A percentile compares a stretch with the other conserved stretches of the same genome.
Conservation (phyloP, 2,329 filamentous ascomycete species). For the Myrmaecium sp. region DNA sequence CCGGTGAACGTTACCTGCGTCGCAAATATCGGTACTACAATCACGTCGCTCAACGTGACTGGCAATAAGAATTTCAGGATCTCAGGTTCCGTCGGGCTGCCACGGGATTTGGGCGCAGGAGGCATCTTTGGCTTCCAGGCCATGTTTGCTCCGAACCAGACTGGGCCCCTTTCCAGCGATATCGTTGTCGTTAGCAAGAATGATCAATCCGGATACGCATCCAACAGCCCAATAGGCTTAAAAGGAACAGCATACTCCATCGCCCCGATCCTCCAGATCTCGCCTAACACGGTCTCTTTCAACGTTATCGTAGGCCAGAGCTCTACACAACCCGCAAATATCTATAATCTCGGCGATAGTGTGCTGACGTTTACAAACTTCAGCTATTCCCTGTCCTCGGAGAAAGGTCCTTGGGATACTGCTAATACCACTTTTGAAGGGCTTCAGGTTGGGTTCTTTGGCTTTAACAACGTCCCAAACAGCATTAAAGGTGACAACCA, state of each 20-base stretch:
- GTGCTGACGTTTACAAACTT: slow-evolving; percentile 28
- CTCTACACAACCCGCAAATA: slow-evolving; percentile 25
- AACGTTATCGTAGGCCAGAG: slow-evolving; percentile 28
- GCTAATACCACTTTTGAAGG: slow-evolving; percentile 19
- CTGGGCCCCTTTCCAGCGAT: slow-evolving; percentile 33
- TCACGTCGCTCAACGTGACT: slow-evolving; percentile 25
- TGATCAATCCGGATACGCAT: slow-evolving; percentile 27
- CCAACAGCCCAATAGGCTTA: slow-evolving; percentile 29
- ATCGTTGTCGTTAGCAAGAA: slow-evolving; percentile 34
- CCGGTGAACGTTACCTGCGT: slow-evolving; percentile 28
- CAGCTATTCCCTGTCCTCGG: slow-evolving; percentile 26
- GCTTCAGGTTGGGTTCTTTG: slow-evolving; percentile 31
- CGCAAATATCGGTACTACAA: slow-evolving; percentile 27
- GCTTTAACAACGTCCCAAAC: slow-evolving; percentile 29
- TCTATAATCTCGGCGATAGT: slow-evolving; percentile 34
- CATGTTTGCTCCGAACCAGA: slow-evolving; percentile 27
- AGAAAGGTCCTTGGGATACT: slow-evolving; percentile 28
- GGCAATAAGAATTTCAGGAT: slow-evolving; percentile 23
- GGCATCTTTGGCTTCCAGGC: slow-evolving; percentile 27
- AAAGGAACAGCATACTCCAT: slow-evolving; percentile 33
- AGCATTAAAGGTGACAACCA: slow-evolving; percentile 25
- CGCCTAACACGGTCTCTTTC: slow-evolving; percentile 33
- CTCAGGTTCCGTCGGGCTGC: slow-evolving; percentile 14
- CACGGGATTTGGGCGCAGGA: slow-evolving; percentile 19
- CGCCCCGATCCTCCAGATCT: slow-evolving; percentile 28